phyloP scores from a whole-genome alignment of 2,329 filamentous ascomycete species.

The Arthrinium puccinioides region DNA sequence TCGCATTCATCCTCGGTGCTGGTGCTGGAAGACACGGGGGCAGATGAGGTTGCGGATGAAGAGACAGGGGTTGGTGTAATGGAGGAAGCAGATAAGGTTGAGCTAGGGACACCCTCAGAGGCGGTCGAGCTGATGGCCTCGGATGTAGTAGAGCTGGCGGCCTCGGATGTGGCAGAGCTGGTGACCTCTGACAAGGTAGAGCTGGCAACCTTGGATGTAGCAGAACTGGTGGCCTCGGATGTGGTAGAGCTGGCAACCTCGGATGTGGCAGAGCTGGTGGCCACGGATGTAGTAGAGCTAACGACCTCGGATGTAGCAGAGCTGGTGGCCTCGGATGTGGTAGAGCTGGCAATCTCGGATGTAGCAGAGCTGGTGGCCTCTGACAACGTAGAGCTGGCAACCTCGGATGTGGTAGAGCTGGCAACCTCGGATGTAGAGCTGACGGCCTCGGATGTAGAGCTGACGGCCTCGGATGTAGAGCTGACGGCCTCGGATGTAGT shows the following conservation, averaged over 20 bases:
- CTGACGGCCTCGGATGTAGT: background rate
- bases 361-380: slow-evolving; percentile 3
- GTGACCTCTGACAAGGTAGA: background rate
- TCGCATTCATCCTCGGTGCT: slow-evolving; percentile 4
- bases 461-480: background rate
- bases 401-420: background rate
- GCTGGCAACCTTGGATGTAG: background rate
- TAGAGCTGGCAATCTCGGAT: slow-evolving; percentile 2
- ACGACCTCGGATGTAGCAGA: background rate
- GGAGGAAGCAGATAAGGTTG: background rate
- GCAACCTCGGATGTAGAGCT: background rate
- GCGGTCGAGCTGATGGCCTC: background rate
- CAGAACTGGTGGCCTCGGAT: background rate
- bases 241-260: background rate
- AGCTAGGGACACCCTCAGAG: background rate
- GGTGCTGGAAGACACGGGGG: background rate
- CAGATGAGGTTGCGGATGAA: slow-evolving; percentile 2
- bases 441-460: background rate
- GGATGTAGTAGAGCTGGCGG: background rate
- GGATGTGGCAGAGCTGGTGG: background rate
- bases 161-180: background rate
- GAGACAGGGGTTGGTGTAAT: slow-evolving; percentile 1
- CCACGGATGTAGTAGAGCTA: background rate
- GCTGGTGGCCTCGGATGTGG: background rate
- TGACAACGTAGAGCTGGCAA: background rate